Conservation (phyloP, 2,329 filamentous ascomycete genomes). For the Talaromyces funiculosus region DNA sequence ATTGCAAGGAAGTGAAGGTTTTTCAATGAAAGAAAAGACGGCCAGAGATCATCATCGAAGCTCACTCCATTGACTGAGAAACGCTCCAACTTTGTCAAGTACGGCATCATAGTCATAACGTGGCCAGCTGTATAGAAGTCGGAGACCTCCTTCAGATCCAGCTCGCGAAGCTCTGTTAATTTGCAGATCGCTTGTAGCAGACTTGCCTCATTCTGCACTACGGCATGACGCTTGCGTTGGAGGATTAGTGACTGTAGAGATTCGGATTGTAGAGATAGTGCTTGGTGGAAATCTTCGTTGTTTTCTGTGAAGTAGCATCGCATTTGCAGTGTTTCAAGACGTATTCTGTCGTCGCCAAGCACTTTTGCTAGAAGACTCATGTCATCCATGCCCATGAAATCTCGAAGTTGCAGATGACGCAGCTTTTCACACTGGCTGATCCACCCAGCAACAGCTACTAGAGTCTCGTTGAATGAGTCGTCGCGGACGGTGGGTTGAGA, state of each 20-base stretch:
- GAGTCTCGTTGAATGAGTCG: slow-evolving; percentile 48
- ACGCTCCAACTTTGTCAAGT: slow-evolving; percentile 27
- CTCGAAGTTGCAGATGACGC: slow-evolving; percentile 45
- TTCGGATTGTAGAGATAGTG: slow-evolving; percentile 23
- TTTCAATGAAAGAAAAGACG: slow-evolving; percentile 23
- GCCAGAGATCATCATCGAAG: slow-evolving; percentile 25
- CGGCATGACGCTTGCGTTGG: slow-evolving; percentile 25
- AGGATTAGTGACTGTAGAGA: slow-evolving; percentile 26
- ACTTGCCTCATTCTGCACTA: slow-evolving; percentile 21
- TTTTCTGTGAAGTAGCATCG: slow-evolving; percentile 23
- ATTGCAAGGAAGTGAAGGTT: slow-evolving; percentile 26
- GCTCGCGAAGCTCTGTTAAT: slow-evolving; percentile 25
- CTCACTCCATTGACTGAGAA: slow-evolving; percentile 29
- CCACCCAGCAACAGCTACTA: slow-evolving; percentile 50
- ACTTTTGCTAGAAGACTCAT: slow-evolving; percentile 31
- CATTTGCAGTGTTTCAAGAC: slow-evolving; percentile 26
- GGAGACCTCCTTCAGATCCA: slow-evolving; percentile 31
- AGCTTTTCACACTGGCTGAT: slow-evolving; percentile 50
- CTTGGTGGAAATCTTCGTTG: slow-evolving; percentile 10
- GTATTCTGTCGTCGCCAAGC: slow-evolving; percentile 22
- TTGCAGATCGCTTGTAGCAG: slow-evolving; percentile 27
- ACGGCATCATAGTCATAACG: slow-evolving; percentile 23
- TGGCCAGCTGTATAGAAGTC: slow-evolving; percentile 28
- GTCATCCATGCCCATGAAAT: slow-evolving; percentile 44
- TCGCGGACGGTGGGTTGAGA: slow-evolving; percentile 41